These are phyloP conservation scores for Scheffersomyces segobiensis DNA, from an alignment of 1,139 yeast species.

Conservation along the genomic window DNA sequence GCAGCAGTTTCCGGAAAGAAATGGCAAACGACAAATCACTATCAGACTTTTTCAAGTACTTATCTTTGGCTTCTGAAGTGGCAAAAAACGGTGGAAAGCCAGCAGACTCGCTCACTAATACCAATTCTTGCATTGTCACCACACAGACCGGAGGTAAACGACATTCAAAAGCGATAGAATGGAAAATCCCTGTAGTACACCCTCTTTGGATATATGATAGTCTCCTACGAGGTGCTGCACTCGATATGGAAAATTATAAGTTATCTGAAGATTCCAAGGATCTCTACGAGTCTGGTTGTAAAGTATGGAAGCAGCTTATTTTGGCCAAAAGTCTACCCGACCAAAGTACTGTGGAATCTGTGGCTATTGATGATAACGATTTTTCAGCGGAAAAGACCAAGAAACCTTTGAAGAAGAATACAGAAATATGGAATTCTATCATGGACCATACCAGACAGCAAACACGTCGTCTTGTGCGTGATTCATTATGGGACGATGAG, in stretches of 20 bases:
- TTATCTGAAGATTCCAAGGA: conserved; percentile 20
- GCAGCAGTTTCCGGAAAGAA: conserved; percentile 11
- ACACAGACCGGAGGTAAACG: conserved; percentile 60
- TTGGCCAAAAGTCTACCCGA: conserved; percentile 9
- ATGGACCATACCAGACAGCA: conserved; percentile 36
- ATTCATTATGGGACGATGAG: conserved; percentile 34
- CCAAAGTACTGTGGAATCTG: background rate
- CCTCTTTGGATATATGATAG: conserved; percentile 77
- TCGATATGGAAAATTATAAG: conserved; percentile 49
- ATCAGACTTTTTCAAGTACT: conserved; percentile 25
- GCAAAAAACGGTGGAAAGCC: conserved; percentile 58
- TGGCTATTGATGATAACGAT: background rate
- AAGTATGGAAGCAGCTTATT: conserved; percentile 45
- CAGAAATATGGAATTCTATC: conserved; percentile 50
- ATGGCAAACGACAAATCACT: conserved; percentile 8
- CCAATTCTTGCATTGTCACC: conserved; percentile 54
- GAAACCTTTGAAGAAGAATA: conserved; percentile 17
- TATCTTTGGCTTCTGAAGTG: conserved; percentile 35
- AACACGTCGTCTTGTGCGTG: conserved; percentile 14
- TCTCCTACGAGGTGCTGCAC: conserved; percentile 56
- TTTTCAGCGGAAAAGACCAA: background rate
- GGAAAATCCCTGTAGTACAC: conserved; percentile 71
- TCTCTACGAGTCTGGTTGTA: conserved; percentile 51
- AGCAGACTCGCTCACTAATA: conserved; percentile 55
- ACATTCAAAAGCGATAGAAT: conserved; percentile 60